Evolutionary conservation across 2,329 filamentous ascomycete genomes (phyloP), one percentile per base, ranked within the genome.

Genomic region (Colletotrichum sp.): DNA sequence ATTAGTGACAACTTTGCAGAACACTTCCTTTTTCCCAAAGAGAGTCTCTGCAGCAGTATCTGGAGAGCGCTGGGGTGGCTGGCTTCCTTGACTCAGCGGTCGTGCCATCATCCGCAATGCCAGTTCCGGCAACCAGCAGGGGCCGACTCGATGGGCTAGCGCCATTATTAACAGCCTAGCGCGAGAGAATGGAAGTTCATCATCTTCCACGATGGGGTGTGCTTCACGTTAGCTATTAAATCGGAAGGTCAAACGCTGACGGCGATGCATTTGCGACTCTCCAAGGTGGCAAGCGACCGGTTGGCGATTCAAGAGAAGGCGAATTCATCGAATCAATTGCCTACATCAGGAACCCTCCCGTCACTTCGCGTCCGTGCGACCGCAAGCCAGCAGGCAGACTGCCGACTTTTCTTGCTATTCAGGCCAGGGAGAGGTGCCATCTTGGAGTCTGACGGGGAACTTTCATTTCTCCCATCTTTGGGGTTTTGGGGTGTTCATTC

Each of bases 171-270:
- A 13, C 18, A 1, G n/a, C 48, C 13, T 1, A 24, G 22, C 48
- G 5, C n/a, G 48, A 55, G 48, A 55, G 48, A n/a, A 55, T 24
- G 4, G n/a, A 2, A 24, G n/a, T 55, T 55, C 48, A 15, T 55
- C 48, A 24, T 55, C 5, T 55, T 55, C 48, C 48, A 55, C 48
- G 1, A 55, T 22, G 10, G 9, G 1, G 22, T 55, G 16, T 55
- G 48, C 48, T 55, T 4, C 48, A n/a, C 0, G 48, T 24, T 24
- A 24, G 48, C n/a, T 0, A 55, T 24, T 24, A 24, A 55, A 5
- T 3, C 48, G 13, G 4, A 55, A 1, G 22, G 7, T 1, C n/a
- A 6, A n/a, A 55, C n/a, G 0, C 48, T 24, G 0, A 22, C 48
- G 48, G 48, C 48, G 10, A 22, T 8, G 22, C 1, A 55, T 55